Conservation (phyloP, 495 filamentous ascomycete species). For the Tuber borchii region DNA sequence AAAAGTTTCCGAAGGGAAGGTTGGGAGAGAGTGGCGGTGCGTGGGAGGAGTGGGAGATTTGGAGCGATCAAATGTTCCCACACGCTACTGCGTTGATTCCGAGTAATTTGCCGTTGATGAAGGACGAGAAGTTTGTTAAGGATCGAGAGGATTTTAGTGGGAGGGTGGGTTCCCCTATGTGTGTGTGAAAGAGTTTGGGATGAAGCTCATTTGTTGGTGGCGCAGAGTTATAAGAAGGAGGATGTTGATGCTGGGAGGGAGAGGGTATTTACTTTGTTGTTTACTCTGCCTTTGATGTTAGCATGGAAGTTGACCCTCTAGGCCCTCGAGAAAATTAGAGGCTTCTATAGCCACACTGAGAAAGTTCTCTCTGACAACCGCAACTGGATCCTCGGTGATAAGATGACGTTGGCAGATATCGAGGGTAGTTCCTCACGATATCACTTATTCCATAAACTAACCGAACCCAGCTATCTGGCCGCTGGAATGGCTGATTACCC, state of each 20-base stretch:
- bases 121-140: conserved; percentile 49
- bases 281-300: background rate
- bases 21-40: conserved; percentile 32
- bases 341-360: conserved; percentile 50
- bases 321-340: conserved; percentile 46
- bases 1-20: conserved; percentile 43
- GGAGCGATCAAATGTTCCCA: conserved; percentile 49
- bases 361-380: conserved; percentile 52
- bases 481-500: conserved; percentile 53
- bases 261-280: conserved; percentile 10
- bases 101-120: conserved; percentile 46
- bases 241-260: conserved; percentile 35
- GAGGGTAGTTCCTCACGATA: conserved; percentile 44
- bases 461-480: conserved; percentile 49
- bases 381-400: conserved; percentile 50
- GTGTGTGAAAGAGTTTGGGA: conserved; percentile 21
- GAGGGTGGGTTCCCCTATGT: conserved; percentile 4
- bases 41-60: conserved; percentile 42
- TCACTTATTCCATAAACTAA: background rate
- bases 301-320: conserved; percentile 41
- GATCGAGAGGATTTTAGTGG: conserved; percentile 51
- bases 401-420: conserved; percentile 53
- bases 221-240: conserved; percentile 40
- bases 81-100: conserved; percentile 49
- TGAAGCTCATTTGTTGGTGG: conserved; percentile 11